These are phyloP conservation scores for Thuja plicata DNA, from an alignment of 83 land plant species.

Conservation along the genomic window DNA sequence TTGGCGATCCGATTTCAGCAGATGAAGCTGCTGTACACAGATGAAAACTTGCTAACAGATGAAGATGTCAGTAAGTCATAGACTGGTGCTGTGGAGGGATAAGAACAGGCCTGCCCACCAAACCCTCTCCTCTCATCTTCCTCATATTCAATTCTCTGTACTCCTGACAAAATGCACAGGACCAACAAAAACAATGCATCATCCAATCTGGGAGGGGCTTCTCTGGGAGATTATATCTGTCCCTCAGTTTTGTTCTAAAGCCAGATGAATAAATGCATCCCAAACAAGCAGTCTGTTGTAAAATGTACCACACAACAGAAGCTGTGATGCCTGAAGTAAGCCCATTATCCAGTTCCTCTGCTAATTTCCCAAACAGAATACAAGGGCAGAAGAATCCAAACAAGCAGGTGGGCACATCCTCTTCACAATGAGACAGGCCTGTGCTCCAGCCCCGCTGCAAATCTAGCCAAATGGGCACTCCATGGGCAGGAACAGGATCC, in stretches of 20 bases:
- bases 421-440: constrained; percentile 1
- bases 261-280: constrained; percentile 23
- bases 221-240: constrained; percentile 16
- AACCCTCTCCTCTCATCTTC: background rate
- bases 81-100: background rate
- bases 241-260: constrained; percentile 25
- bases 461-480: background rate
- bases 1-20: too few species aligned
- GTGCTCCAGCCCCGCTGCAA: background rate
- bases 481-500: background rate
- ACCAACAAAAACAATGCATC: constrained; percentile 33
- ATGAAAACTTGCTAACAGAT: too few species aligned
- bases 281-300: constrained; percentile 16
- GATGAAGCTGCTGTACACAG: too few species aligned
- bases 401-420: background rate
- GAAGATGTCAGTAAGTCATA: background rate
- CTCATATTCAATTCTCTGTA: constrained; percentile 23
- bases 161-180: constrained; percentile 43
- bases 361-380: constrained; percentile 23
- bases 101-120: background rate
- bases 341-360: constrained; percentile 28
- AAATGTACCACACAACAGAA: constrained; percentile 18
- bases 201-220: constrained; percentile 17
- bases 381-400: constrained; percentile 21
- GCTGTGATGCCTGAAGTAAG: constrained; percentile 17